A percentile compares a stretch with the other conserved stretches of the same genome.
phyloP scores from a whole-genome alignment of 163 green algal genomes.

The Scenedesmus sp. region DNA sequence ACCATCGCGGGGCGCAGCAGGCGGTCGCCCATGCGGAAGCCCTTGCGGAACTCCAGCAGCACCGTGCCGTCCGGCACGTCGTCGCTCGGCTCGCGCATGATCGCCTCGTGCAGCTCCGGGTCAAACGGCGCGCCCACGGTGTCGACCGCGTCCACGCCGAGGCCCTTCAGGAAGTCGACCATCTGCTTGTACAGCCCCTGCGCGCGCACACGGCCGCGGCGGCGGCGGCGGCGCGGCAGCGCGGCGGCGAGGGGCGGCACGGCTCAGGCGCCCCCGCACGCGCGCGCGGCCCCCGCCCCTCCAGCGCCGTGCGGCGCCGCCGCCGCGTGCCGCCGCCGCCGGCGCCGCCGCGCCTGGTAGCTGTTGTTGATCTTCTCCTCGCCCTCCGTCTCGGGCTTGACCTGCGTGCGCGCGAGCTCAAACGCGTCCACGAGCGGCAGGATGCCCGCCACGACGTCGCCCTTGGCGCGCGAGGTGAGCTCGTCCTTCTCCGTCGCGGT shows the following conservation, averaged over 20 bases:
- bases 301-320: background rate
- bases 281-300: too few relatives aligned
- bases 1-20: constrained; percentile 97
- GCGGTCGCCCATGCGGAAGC: constrained; percentile 86
- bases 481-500: constrained; percentile 74
- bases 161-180: constrained; percentile 85
- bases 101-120: constrained; percentile 92
- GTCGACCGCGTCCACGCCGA: constrained; percentile 85
- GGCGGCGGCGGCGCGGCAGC: background rate
- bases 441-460: constrained; percentile 80
- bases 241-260: too few relatives aligned
- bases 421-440: constrained; percentile 97
- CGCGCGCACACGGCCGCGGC: background rate
- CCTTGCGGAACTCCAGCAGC: constrained; percentile 95
- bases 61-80: constrained; percentile 90
- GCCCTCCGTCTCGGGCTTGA: constrained; percentile 88
- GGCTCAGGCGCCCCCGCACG: too few relatives aligned
- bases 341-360: constrained; percentile 78
- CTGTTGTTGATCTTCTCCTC: constrained; percentile 92
- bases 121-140: constrained; percentile 84
- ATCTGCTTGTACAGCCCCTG: constrained; percentile 96
- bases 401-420: constrained; percentile 83
- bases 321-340: background rate
- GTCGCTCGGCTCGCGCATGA: constrained; percentile 90
- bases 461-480: constrained; percentile 59